phyloP scores from a whole-genome alignment of 495 filamentous ascomycete genomes.

The Extremus antarcticus region DNA sequence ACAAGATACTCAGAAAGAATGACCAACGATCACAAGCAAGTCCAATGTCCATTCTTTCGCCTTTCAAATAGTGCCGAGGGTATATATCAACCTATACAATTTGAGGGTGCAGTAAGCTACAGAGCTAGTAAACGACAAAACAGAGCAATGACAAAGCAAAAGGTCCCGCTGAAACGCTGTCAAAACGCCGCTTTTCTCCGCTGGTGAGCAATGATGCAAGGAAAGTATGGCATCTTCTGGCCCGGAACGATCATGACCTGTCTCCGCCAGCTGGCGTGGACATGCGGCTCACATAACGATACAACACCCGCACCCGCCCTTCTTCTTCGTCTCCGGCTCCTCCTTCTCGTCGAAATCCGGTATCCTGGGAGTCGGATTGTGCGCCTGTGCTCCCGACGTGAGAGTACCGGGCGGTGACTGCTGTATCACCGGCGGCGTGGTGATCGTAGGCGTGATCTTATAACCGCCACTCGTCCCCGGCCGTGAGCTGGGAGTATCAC shows the following conservation, averaged over 20 bases:
- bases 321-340: slow-evolving; percentile 21
- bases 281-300: slow-evolving; percentile 27
- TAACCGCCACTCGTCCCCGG: slow-evolving; percentile 27
- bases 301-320: slow-evolving; percentile 27
- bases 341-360: slow-evolving; percentile 26
- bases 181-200: not conserved
- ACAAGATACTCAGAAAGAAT: too few relatives aligned
- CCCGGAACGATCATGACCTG: not conserved
- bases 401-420: slow-evolving; percentile 1
- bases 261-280: not conserved
- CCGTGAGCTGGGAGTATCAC: not conserved
- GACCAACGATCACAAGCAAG: too few relatives aligned
- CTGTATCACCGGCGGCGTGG: slow-evolving; percentile 19
- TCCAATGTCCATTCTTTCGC: too few relatives aligned
- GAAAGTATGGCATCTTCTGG: not conserved
- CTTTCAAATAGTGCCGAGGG: too few relatives aligned
- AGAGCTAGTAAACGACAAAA: too few relatives aligned
- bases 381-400: slow-evolving; percentile 2
- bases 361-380: slow-evolving; percentile 17
- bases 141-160: not conserved
- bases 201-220: not conserved
- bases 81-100: too few relatives aligned
- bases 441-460: slow-evolving; percentile 30
- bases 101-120: too few relatives aligned
- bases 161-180: not conserved